A percentile compares a stretch with the other conserved stretches of the same genome.
Conservation (phyloP, 768 basidiomycete species). For the Russula sp. region DNA sequence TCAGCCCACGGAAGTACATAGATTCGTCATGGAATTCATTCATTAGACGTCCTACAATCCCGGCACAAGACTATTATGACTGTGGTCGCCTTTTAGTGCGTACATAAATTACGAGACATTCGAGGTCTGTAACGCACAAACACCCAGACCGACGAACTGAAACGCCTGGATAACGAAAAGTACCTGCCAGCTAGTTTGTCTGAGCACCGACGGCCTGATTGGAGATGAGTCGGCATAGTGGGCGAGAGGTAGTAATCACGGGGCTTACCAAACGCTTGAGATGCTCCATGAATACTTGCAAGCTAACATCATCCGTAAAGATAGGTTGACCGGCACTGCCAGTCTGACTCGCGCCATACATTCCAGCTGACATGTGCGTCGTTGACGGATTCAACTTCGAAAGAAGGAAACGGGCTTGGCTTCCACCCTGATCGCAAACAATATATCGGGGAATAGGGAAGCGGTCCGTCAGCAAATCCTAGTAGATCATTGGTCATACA, state of each 20-base stretch:
- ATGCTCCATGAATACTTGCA: constrained; percentile 98
- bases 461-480: constrained; percentile 92
- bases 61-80: constrained; percentile 2
- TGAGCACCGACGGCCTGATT: constrained; percentile 22
- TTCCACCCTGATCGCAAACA: constrained; percentile 95
- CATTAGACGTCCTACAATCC: constrained; percentile 9
- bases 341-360: constrained; percentile 75
- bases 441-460: constrained; percentile 98
- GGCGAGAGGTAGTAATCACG: not conserved
- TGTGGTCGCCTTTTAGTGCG: constrained; percentile 10
- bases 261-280: constrained; percentile 78
- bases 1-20: constrained; percentile 13
- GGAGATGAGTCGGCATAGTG: not conserved
- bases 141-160: constrained; percentile 2
- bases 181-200: constrained; percentile 17
- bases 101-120: constrained; percentile 18
- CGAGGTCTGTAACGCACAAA: constrained; percentile 1
- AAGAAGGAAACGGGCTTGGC: constrained; percentile 95
- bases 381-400: constrained; percentile 97
- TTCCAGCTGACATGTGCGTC: constrained; percentile 88
- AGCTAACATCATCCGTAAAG: constrained; percentile 97
- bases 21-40: constrained; percentile 18
- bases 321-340: constrained; percentile 80
- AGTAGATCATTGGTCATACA: constrained; percentile 9
- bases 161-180: not conserved